Base-by-base conservation (phyloP, 2,329 filamentous ascomycete species). In the Apiospora aurea region DNA sequence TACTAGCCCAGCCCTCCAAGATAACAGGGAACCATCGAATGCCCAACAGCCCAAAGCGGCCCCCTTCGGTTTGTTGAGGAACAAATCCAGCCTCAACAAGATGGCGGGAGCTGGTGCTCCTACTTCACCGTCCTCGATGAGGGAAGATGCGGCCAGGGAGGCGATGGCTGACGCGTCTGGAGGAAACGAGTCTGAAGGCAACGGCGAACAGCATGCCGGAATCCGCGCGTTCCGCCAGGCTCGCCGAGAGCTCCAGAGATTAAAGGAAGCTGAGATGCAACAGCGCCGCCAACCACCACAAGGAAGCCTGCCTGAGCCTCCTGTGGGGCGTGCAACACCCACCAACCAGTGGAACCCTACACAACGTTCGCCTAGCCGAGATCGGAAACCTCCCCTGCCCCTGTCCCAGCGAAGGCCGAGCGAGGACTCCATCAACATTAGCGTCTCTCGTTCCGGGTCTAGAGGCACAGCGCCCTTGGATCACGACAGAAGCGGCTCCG, bases 11-110 rank as follows among this genome's bases (percentile, higher is more conserved):
- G 16, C 34, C 21, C 34, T 70, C 41, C 69, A 61, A 21, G 47
- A 51, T 41, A 41, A 29, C 49, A 47, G 24, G 34, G 51, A 70
- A 8, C 18, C 67, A 34, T 3, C 16, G 13, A 49, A 24, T 11
- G 47, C n/a, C 2, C 53, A 46, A n/a, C 41, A 24, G 41, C 73
- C 81, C n/a, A 82, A 84, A 69, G 82, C 88, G 4, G 90, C 90
- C 75, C 87, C 90, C 1, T 82, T 94, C 34, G 90, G 88, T 29
- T 89, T 93, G 71, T 82, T 94, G 70, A 88, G 89, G 73, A 82
- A 87, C 29, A 94, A 93, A 81, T 87, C 90, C 4, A 95, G 93
- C 78, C 86, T 88, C 26, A 90, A 88, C 79, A 92, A 90, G 80
- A 87, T 91, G 79, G 85, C 91, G 14, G 90, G 90, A 3, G 80